phyloP scores from a whole-genome alignment of 1,284 basidiomycete genomes.

The Ganoderma boninense region DNA sequence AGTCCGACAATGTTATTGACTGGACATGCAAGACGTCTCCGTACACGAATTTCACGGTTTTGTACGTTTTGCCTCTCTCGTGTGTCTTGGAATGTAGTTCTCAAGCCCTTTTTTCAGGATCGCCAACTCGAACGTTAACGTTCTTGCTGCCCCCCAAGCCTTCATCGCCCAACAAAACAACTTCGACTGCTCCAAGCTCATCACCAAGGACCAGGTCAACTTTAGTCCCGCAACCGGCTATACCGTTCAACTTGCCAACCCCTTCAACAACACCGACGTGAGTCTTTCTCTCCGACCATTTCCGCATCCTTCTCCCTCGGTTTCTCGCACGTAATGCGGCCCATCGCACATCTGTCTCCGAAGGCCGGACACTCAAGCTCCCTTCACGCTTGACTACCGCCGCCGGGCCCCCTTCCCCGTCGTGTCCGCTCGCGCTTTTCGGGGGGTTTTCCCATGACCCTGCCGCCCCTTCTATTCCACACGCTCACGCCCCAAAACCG shows the following conservation, averaged over 20 bases:
- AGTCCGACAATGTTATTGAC: conserved; percentile 47
- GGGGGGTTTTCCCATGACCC: neutral
- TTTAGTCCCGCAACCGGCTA: conserved; percentile 59
- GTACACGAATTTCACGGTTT: conserved; percentile 48
- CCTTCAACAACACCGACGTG: conserved; percentile 65
- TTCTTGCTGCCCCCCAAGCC: conserved; percentile 47
- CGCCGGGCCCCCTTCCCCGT: neutral
- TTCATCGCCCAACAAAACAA: conserved; percentile 61
- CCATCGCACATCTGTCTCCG: neutral
- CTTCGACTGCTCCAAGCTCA: conserved; percentile 65
- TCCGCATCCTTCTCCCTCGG: neutral
- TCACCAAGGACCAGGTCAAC: conserved; percentile 56
- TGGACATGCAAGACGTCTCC: conserved; percentile 51
- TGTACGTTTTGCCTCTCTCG: conserved; percentile 43
- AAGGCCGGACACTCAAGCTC: neutral
- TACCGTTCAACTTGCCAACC: conserved; percentile 63
- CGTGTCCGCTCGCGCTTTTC: neutral
- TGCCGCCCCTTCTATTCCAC: neutral
- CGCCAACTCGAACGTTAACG: conserved; percentile 46
- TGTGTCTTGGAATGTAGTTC: neutral
- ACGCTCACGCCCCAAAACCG: neutral
- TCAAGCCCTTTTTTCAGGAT: conserved; percentile 43
- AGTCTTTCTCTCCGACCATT: conserved; percentile 17
- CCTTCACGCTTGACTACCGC: neutral
- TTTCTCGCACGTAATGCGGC: neutral